Conservation (phyloP, 352 stramenopile species). For the Globisporangium iwayamae region DNA sequence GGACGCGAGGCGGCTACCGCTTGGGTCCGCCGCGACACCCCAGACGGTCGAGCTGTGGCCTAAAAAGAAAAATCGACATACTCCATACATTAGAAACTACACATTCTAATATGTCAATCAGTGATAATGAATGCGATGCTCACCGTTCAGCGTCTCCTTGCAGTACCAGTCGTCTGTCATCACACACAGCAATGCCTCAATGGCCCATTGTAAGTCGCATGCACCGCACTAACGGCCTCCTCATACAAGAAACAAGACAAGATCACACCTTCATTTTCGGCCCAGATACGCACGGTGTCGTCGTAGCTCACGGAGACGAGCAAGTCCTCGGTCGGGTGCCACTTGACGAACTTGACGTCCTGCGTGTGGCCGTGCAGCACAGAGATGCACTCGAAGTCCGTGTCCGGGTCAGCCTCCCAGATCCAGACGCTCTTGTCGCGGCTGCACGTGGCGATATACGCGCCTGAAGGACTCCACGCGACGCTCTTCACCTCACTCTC, state of each 20-base stretch:
- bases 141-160: slow-evolving; percentile 86
- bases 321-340: slow-evolving; percentile 86
- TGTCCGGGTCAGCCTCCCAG: slow-evolving; percentile 94
- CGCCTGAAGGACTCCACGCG: slow-evolving; percentile 91
- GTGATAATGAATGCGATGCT: not conserved
- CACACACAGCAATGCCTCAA: not conserved
- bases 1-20: slow-evolving; percentile 80
- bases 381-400: slow-evolving; percentile 97
- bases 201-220: not conserved
- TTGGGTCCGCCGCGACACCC: slow-evolving; percentile 80
- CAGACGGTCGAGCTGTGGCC: slow-evolving; percentile 94
- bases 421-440: slow-evolving; percentile 99
- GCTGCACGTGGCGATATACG: slow-evolving; percentile 95
- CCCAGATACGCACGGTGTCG: slow-evolving; percentile 95
- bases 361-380: slow-evolving; percentile 95
- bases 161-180: slow-evolving; percentile 94
- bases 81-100: not conserved
- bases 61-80: not conserved
- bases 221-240: not conserved
- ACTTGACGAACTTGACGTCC: slow-evolving; percentile 96
- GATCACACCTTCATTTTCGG: slow-evolving; percentile 79
- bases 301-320: slow-evolving; percentile 94
- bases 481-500: slow-evolving; percentile 98
- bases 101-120: not conserved
- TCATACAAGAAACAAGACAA: not conserved